Base-by-base conservation (phyloP, 2,329 filamentous ascomycete species). In the Fusarium illudens region DNA sequence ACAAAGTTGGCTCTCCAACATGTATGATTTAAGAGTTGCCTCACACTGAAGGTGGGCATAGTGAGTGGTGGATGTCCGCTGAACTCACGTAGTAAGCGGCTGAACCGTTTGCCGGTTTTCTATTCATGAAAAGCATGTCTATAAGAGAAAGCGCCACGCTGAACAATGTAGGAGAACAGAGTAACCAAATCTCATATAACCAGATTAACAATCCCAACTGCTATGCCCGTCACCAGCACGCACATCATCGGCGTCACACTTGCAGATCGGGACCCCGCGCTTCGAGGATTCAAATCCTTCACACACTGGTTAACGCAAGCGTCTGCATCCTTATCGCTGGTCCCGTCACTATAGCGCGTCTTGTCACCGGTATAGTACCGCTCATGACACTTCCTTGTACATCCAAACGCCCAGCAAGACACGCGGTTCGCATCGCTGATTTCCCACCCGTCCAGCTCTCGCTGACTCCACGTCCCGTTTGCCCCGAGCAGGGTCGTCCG, bases 391-490 rank as follows among this genome's bases (percentile, higher is more conserved):
- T 30, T 17, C 29, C 67, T 72, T 12, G 50, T 69, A 51, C 71
- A 73, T 10, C 60, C 64, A 25, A 58, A 67, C 25, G 71, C 71
- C 51, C 20, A 51, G 34, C 71, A 73, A n/a, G 71, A 72, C 37
- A 73, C 42, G 4, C 27, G 12, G 4, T 73, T 53, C 32, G 48
- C 56, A 12, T 62, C 55, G 17, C 60, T 65, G 6, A 68, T 65
- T 2, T 19, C 49, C 60, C 64, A 58, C 10, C 71, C 71, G 15
- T 73, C 69, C 51, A 72, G 34, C 37, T 73, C 67, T 4, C 60
- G 58, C 58, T 71, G 62, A 13, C 71, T 68, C 71, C 71, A 73
- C n/a, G 60, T 71, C 11, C 60, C 71, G 15, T 71, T 73, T 12
- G 42, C 64, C 9, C 71, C 71, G n/a, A 62, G 48, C 20, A 73